These are phyloP conservation scores for Piloderma croceum DNA, from an alignment of 768 basidiomycete species.

Conservation along the genomic window DNA sequence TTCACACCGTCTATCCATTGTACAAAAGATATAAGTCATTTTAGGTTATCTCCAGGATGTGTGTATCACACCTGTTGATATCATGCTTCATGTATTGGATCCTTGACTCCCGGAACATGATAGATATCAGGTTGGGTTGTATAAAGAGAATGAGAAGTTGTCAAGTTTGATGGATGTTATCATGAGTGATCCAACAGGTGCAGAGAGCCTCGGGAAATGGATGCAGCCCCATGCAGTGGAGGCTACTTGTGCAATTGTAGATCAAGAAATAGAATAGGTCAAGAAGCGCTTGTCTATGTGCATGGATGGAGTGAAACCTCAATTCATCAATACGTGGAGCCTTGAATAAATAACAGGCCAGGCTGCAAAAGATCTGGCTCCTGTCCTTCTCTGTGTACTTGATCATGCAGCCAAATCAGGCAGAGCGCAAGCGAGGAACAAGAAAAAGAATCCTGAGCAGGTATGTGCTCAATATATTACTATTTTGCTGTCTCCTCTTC, in stretches of 20 bases:
- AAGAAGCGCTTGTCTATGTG: neutral
- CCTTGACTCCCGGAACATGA: too few relatives aligned
- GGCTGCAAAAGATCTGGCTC: neutral
- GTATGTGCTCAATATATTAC: neutral
- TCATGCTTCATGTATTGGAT: too few relatives aligned
- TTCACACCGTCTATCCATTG: too few relatives aligned
- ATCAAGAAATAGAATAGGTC: neutral
- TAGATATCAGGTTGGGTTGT: too few relatives aligned
- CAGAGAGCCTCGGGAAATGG: neutral
- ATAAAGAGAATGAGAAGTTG: neutral
- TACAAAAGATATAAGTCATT: too few relatives aligned
- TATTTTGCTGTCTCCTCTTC: neutral
- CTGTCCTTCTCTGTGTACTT: neutral
- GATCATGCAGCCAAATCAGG: neutral
- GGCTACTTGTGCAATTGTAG: neutral
- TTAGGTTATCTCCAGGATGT: too few relatives aligned
- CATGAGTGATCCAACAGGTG: neutral
- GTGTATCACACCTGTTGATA: too few relatives aligned
- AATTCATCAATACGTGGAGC: conserved; percentile 2
- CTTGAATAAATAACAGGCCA: neutral
- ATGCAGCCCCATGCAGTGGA: neutral
- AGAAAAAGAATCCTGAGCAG: neutral
- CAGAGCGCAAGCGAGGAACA: neutral
- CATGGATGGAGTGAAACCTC: neutral
- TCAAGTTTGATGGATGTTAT: neutral